Evolutionary conservation across 164 flowering plant species (phyloP).

Genomic region (grape (Vitis vinifera)): DNA sequence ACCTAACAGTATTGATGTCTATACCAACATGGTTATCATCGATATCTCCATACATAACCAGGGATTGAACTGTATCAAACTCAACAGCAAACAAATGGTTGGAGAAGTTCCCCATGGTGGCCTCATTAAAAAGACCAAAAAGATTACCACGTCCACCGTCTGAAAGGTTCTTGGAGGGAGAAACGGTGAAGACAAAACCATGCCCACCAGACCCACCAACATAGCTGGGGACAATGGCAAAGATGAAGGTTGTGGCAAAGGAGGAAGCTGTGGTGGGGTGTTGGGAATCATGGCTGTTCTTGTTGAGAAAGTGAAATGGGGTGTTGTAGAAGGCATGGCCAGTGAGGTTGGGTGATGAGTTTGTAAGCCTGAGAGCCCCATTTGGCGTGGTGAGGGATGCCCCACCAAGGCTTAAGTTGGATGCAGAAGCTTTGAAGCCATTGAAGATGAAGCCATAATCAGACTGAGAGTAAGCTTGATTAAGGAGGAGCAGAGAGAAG

Average conservation of each 20-base stretch:
- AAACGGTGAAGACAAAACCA: not conserved
- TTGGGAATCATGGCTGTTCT: not conserved
- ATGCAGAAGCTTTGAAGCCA: constrained; percentile 1
- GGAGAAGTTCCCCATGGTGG: not conserved
- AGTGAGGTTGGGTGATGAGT: constrained; percentile 1
- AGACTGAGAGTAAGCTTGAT: no score
- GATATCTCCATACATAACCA: constrained; percentile 2
- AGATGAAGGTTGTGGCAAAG: not conserved
- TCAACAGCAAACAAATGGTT: constrained; percentile 32
- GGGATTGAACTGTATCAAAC: constrained; percentile 20
- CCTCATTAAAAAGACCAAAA: not conserved
- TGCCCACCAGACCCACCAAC: not conserved
- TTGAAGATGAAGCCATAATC: not conserved
- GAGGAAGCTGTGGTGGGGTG: not conserved
- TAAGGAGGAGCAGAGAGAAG: no score
- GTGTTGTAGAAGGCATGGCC: constrained; percentile 9
- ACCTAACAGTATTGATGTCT: constrained; percentile 2
- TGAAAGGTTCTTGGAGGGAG: no score
- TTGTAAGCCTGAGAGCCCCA: constrained; percentile 4
- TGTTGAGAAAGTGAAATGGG: not conserved
- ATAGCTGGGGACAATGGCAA: not conserved
- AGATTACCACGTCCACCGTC: no score
- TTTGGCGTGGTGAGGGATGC: not conserved
- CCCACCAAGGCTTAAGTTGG: not conserved
- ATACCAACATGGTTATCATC: constrained; percentile 10